Conservation (phyloP, 2,329 filamentous ascomycete species). For the Talaromyces sp. region DNA sequence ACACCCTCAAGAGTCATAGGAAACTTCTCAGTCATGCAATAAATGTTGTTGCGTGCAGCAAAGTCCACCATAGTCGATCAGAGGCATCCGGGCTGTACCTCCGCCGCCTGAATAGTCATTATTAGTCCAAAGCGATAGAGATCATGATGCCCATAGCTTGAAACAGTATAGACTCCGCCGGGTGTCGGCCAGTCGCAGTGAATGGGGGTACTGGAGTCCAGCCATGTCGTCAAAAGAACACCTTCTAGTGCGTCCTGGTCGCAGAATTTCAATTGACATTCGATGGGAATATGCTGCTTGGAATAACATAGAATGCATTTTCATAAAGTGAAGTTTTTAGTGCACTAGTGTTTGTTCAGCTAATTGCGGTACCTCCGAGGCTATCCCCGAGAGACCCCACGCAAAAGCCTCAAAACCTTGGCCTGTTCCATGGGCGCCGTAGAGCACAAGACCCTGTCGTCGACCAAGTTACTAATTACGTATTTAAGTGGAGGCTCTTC, state of each 20-base stretch:
- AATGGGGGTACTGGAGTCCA: background rate
- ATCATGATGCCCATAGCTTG: background rate
- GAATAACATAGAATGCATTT: background rate
- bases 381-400: background rate
- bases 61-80: too few species aligned
- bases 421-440: background rate
- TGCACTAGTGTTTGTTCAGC: background rate
- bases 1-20: too few species aligned
- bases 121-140: too few species aligned
- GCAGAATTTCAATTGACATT: too few species aligned
- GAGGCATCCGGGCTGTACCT: too few species aligned
- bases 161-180: background rate
- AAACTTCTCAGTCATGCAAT: too few species aligned
- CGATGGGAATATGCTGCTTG: too few species aligned
- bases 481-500: background rate
- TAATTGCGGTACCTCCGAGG: slow-evolving; percentile 2
- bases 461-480: background rate
- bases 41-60: too few species aligned
- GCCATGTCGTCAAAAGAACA: background rate
- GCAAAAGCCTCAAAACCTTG: background rate
- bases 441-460: background rate
- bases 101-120: too few species aligned
- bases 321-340: background rate
- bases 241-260: too few species aligned
- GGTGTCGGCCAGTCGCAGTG: background rate